Conservation (phyloP, 2,329 filamentous ascomycete genomes). For the Clathrospora elynae region DNA sequence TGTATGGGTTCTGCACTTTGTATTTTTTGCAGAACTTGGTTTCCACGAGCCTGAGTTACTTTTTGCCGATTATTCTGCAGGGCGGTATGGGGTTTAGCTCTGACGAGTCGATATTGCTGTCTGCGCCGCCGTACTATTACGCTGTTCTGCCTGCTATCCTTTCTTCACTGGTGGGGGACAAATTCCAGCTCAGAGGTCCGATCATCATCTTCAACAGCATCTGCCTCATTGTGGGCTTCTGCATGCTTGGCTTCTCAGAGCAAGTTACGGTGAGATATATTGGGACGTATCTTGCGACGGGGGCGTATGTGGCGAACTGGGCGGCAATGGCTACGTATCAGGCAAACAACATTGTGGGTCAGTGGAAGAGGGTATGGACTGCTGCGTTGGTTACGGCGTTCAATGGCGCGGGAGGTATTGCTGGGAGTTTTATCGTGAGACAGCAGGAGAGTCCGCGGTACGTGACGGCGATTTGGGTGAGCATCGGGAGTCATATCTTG, state of each 20-base stretch:
- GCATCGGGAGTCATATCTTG: slow-evolving; percentile 64
- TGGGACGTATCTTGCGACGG: slow-evolving; percentile 69
- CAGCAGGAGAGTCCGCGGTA: slow-evolving; percentile 66
- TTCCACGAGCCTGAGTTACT: slow-evolving; percentile 68
- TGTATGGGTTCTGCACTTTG: slow-evolving; percentile 67
- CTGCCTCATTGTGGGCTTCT: slow-evolving; percentile 66
- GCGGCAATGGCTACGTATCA: slow-evolving; percentile 63
- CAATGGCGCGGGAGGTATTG: slow-evolving; percentile 68
- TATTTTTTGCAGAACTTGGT: slow-evolving; percentile 72
- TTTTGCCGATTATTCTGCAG: slow-evolving; percentile 65
- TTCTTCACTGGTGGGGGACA: slow-evolving; percentile 67
- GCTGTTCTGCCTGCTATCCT: slow-evolving; percentile 67
- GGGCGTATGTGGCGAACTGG: slow-evolving; percentile 72
- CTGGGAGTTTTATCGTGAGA: slow-evolving; percentile 69
- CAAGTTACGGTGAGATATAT: slow-evolving; percentile 67
- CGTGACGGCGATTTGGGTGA: slow-evolving; percentile 69
- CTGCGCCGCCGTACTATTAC: slow-evolving; percentile 71
- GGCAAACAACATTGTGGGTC: slow-evolving; percentile 58
- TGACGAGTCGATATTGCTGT: slow-evolving; percentile 61
- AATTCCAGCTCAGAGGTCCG: slow-evolving; percentile 63
- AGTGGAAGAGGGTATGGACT: slow-evolving; percentile 68
- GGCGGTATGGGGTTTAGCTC: slow-evolving; percentile 54
- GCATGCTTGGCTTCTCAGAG: slow-evolving; percentile 66
- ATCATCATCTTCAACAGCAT: slow-evolving; percentile 69
- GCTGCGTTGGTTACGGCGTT: slow-evolving; percentile 64